Percentiles rank a stretch among this genome's conserved stretches.
These are phyloP conservation scores for Arthrobotrys musiformis DNA, from an alignment of 2,329 filamentous ascomycete genomes.

Conservation along the genomic window DNA sequence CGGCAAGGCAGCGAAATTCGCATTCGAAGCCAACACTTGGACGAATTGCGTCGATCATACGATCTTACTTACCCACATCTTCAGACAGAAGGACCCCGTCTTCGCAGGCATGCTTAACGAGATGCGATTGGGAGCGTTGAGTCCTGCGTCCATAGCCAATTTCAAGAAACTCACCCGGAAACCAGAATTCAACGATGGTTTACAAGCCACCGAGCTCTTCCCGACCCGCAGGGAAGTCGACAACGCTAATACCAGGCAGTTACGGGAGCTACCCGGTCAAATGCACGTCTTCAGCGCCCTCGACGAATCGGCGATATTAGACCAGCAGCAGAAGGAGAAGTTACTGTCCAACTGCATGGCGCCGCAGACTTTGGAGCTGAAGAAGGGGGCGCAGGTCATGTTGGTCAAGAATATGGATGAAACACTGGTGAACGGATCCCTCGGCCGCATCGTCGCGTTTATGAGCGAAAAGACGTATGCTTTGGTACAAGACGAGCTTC, in stretches of 20 bases:
- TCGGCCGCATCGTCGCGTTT: constrained; percentile 85
- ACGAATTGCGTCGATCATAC: constrained; percentile 92
- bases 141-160: constrained; percentile 76
- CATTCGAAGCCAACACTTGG: constrained; percentile 93
- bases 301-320: constrained; percentile 75
- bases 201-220: constrained; percentile 90
- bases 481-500: constrained; percentile 64
- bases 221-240: constrained; percentile 92
- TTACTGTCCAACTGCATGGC: constrained; percentile 93
- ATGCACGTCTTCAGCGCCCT: constrained; percentile 75
- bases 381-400: constrained; percentile 96
- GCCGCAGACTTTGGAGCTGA: constrained; percentile 80
- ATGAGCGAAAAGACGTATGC: constrained; percentile 76
- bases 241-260: constrained; percentile 78
- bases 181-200: constrained; percentile 76
- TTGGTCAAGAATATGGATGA: constrained; percentile 99
- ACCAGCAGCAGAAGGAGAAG: constrained; percentile 77
- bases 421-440: constrained; percentile 88
- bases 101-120: constrained; percentile 98
- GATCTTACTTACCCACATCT: constrained; percentile 92
- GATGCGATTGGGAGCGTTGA: constrained; percentile 89
- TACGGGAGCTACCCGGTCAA: constrained; percentile 77
- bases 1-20: constrained; percentile 80
- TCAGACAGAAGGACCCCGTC: constrained; percentile 89
- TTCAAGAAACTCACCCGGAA: constrained; percentile 80